Evolutionary conservation across 108 stramenopile genomes (phyloP), one percentile per base, ranked within the genome.

Genomic region (Cylindrotheca closterium): DNA sequence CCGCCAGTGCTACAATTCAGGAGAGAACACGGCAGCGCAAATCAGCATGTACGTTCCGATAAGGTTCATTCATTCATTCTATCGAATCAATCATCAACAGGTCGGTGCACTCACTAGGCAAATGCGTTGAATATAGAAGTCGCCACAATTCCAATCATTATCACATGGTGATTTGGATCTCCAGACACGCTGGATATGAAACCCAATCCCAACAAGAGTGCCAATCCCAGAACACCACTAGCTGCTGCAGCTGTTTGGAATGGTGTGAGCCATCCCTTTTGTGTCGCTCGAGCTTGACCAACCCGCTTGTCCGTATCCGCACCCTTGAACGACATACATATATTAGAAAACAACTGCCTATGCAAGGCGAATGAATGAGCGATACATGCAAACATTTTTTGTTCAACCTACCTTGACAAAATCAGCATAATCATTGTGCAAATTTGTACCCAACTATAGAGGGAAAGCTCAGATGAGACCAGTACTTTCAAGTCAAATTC

Each of bases 351-450:
- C 7, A 42, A 42, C 10, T 15, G 37, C 10, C 37, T 42, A 15
- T 10, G 37, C 37, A 42, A 42, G 15, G 15, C 7, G 10, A 42
- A 42, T 42, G 37, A 7, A 42, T 10, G 15, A 42, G 37, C n/a
- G n/a, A n/a, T n/a, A n/a, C n/a, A n/a, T n/a, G n/a, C n/a, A n/a
- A n/a, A n/a, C n/a, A 42, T 15, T 42, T 42, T 15, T 15, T 10
- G 15, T 42, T 15, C 10, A 10, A 42, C 37, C 15, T 42, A 42
- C 37, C 15, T 42, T 85, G 34, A 91, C 88, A 64, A 88, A 92
- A 58, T 95, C 94, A 21, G 90, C 90, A 63, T 95, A 95, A 64
- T 95, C 94, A 58, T 95, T 95, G 77, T 95, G 94, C 32, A 95
- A 52, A 62, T 95, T 95, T 8, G 91, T 92, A 5, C 87, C 88